Percentiles rank a stretch among this genome's conserved stretches.
These are phyloP conservation scores for Fusarium devonianum DNA, from an alignment of 2,329 filamentous ascomycete genomes.

Conservation along the genomic window DNA sequence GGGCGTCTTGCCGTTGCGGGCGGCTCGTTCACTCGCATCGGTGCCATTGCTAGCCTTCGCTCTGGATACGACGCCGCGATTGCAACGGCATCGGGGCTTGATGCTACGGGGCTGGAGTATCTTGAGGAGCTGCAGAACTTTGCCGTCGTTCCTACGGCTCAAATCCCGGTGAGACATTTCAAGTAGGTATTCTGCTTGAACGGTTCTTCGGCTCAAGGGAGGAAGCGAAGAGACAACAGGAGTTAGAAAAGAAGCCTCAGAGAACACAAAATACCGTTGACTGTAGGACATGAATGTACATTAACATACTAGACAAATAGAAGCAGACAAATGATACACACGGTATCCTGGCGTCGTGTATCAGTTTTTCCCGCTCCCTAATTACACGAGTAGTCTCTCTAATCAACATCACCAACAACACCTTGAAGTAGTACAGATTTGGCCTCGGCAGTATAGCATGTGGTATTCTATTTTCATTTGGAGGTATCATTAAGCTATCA, in stretches of 20 bases:
- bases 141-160: constrained; percentile 33
- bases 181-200: not conserved
- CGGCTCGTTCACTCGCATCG: constrained; percentile 61
- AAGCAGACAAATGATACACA: not conserved
- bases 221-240: not conserved
- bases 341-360: too few relatives aligned
- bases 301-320: constrained; percentile 20
- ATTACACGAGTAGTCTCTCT: too few relatives aligned
- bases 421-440: not conserved
- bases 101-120: constrained; percentile 43
- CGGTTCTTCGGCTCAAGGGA: not conserved
- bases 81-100: constrained; percentile 32
- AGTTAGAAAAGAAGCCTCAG: constrained; percentile 1
- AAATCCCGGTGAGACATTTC: constrained; percentile 41
- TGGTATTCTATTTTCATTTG: constrained; percentile 31
- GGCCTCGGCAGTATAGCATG: too few relatives aligned
- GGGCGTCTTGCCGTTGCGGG: constrained; percentile 71
- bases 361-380: too few relatives aligned
- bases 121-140: constrained; percentile 36
- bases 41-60: constrained; percentile 60
- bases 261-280: not conserved
- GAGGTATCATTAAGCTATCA: constrained; percentile 45
- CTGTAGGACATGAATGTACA: constrained; percentile 19
- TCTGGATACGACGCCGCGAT: constrained; percentile 48
- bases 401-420: too few relatives aligned